Evolutionary conservation across 1,284 basidiomycete species (phyloP).

Genomic region (Boletus sp.): DNA sequence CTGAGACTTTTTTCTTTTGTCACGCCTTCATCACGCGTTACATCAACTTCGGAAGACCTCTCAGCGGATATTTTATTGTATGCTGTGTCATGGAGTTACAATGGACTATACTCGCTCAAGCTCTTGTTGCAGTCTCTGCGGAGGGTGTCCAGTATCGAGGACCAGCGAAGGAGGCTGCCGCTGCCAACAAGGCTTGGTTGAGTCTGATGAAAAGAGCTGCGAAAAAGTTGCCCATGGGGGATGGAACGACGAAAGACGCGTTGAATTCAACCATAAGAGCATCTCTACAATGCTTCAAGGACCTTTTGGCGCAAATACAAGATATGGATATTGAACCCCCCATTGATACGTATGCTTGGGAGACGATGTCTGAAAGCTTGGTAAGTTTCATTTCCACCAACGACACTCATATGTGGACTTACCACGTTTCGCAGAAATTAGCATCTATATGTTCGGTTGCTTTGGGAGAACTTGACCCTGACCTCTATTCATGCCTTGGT

Average conservation of each 20-base stretch:
- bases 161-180: conserved; percentile 62
- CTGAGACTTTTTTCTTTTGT: conserved; percentile 46
- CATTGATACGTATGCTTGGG: conserved; percentile 81
- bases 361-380: conserved; percentile 81
- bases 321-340: conserved; percentile 76
- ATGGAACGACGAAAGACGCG: conserved; percentile 40
- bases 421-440: conserved; percentile 63
- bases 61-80: conserved; percentile 84
- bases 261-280: conserved; percentile 51
- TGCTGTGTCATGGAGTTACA: conserved; percentile 82
- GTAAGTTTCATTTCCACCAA: conserved; percentile 34
- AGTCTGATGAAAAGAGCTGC: conserved; percentile 55
- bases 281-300: conserved; percentile 69
- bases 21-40: conserved; percentile 78
- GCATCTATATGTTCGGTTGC: conserved; percentile 82
- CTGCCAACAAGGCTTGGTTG: conserved; percentile 78
- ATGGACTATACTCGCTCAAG: conserved; percentile 80
- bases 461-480: conserved; percentile 62
- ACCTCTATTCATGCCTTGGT: conserved; percentile 69
- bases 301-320: conserved; percentile 70
- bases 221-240: conserved; percentile 31
- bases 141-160: conserved; percentile 30
- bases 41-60: conserved; percentile 66
- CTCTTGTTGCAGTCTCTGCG: conserved; percentile 46
- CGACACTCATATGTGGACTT: background rate